Base-by-base conservation (phyloP, 352 stramenopile genomes). In the Globisporangium solare region DNA sequence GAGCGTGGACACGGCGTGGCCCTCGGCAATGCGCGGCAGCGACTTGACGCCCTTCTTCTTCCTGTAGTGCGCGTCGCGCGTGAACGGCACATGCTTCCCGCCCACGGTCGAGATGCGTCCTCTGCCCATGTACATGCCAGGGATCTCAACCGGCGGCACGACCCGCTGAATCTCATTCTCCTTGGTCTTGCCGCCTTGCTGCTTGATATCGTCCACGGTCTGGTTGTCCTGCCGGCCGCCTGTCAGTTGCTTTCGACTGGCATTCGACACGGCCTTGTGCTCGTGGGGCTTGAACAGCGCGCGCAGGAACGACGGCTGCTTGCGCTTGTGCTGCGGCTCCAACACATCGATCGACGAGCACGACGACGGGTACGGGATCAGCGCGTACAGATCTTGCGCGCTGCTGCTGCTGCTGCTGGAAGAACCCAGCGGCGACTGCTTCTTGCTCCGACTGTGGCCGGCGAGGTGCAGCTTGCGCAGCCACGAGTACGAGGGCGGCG, bases 91-190 rank as follows among this genome's bases (percentile, higher is more conserved):
- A 49, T 54, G 61, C 14, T 46, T 31, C 17, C 61, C 65, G 15
- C 65, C 51, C 4, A 73, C 65, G 11, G 57, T 59, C 27, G 68
- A 57, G 46, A 61, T 59, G 21, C 64, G 53, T 1, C 62, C 47
- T 13, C 51, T 51, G 47, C 67, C 64, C 46, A 63, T 47, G 27
- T 72, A 72, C 46, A 54, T 56, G 24, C 27, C n/a, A 2, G 64
- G 64, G 52, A 72, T 68, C n/a, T 54, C 31, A 35, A 72, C 64
- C 15, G 64, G 64, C 15, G 64, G 61, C 18, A 67, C 54, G 27
- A 73, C 65, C 11, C 14, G 54, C 56, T 68, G 49, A 50, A 39
- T 40, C 22, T 42, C 4, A 11, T 6, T 45, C 15, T 49, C 40
- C 17, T 32, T 31, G 17, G 11, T 54, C 10, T 17, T 54, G 32